A percentile compares a stretch with the other conserved stretches of the same genome.
Evolutionary conservation across 2,329 filamentous ascomycete species (phyloP).

Genomic region (Penicillium fuscoglaucum): DNA sequence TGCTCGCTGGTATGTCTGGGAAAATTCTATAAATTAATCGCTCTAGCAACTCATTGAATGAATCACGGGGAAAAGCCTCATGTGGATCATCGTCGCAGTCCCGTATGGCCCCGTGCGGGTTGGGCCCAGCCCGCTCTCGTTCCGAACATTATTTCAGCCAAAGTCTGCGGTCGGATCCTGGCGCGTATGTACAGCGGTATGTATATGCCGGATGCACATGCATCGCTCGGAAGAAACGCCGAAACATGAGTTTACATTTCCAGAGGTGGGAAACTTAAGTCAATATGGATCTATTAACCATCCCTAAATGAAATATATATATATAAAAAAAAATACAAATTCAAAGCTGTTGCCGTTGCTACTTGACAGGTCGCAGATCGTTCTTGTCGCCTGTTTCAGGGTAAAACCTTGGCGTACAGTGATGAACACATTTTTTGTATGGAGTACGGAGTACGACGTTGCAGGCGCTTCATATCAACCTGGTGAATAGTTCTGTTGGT

Average conservation of each 20-base stretch:
- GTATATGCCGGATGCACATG: background rate
- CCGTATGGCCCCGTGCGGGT: background rate
- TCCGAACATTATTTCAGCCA: background rate
- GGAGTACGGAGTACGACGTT: background rate
- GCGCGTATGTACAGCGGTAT: background rate
- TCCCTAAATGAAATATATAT: background rate
- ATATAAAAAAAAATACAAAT: background rate
- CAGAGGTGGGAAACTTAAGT: too few relatives aligned
- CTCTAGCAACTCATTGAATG: background rate
- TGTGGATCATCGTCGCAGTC: background rate
- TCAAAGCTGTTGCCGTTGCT: background rate
- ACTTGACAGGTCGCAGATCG: background rate
- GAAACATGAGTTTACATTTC: background rate
- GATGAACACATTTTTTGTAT: background rate
- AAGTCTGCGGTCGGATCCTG: background rate
- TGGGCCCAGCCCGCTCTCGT: background rate
- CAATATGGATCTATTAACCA: background rate
- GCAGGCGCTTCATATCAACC: background rate
- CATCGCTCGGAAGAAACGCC: background rate
- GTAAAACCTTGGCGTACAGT: background rate
- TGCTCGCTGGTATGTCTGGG: background rate
- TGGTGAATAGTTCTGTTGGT: background rate
- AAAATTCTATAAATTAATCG: background rate
- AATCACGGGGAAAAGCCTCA: background rate
- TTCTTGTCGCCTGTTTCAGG: background rate